phyloP scores from a whole-genome alignment of 441 rosid genomes.

The Kokia cookei region DNA sequence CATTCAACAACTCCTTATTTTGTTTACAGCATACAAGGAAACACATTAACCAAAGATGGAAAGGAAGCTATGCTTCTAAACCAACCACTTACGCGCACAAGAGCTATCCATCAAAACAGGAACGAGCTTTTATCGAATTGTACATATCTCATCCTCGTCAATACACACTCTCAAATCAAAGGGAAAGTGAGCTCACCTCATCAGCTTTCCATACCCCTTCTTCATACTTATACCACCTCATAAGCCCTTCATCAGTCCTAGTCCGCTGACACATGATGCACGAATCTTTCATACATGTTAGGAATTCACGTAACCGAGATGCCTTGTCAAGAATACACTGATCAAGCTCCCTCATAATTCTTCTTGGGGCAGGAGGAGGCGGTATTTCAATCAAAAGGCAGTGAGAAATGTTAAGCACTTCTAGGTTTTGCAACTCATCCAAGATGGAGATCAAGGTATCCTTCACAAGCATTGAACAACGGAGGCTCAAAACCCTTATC shows the following conservation, averaged over 20 bases:
- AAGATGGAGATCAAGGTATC: conserved; percentile 56
- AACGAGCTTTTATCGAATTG: conserved; percentile 20
- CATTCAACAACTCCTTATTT: conserved; percentile 10
- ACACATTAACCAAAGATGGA: background rate
- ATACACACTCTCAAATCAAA: conserved; percentile 26
- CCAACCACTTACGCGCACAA: background rate
- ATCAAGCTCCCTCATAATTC: conserved; percentile 46
- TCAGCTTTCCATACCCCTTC: conserved; percentile 81
- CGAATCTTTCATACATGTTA: conserved; percentile 56
- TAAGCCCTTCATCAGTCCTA: conserved; percentile 62
- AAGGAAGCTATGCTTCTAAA: background rate
- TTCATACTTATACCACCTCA: conserved; percentile 88
- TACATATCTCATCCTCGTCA: conserved; percentile 13
- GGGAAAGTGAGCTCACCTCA: conserved; percentile 60
- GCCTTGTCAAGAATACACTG: conserved; percentile 49
- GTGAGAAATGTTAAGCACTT: conserved; percentile 85
- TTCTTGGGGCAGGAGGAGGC: conserved; percentile 32
- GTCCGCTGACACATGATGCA: conserved; percentile 80
- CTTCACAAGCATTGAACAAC: conserved; percentile 49
- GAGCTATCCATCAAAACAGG: background rate
- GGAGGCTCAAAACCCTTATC: conserved; percentile 62
- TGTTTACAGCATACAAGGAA: conserved; percentile 9
- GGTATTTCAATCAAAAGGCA: conserved; percentile 47
- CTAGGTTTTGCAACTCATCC: conserved; percentile 36
- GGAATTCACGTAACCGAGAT: conserved; percentile 43